These are phyloP conservation scores for Avena eriantha DNA, from an alignment of 176 grass and related monocot genomes.

Conservation along the genomic window DNA sequence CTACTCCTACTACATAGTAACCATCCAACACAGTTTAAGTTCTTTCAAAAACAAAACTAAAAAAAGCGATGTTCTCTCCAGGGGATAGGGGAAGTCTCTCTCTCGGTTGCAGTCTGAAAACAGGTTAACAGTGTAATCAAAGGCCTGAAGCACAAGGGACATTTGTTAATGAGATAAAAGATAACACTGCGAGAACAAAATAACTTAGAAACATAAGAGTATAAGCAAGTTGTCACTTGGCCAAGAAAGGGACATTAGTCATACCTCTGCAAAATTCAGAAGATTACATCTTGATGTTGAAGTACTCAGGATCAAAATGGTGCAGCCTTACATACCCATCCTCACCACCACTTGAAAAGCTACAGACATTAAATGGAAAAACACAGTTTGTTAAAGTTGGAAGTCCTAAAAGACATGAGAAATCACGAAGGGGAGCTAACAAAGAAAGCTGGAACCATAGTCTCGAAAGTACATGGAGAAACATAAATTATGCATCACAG, in stretches of 20 bases:
- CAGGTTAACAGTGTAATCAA: not conserved
- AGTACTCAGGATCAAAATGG: slow-evolving; percentile 90
- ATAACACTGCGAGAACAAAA: not conserved
- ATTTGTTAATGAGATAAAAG: not conserved
- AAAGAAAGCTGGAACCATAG: not conserved
- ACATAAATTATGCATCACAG: not conserved
- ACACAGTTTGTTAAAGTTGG: not conserved
- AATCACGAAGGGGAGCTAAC: not conserved
- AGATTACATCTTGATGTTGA: slow-evolving; percentile 72
- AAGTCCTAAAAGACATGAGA: not conserved
- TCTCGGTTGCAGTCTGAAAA: slow-evolving; percentile 3
- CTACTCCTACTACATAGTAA: not conserved
- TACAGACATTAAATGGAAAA: slow-evolving; percentile 28
- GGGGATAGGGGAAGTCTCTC: not conserved
- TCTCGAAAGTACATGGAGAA: not conserved
- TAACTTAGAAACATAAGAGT: too few relatives aligned
- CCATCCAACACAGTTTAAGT: not conserved
- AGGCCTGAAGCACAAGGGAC: not conserved
- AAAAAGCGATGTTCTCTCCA: not conserved
- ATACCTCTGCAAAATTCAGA: not conserved
- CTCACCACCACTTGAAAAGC: slow-evolving; percentile 89
- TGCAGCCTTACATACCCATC: slow-evolving; percentile 95
- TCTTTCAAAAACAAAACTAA: not conserved
- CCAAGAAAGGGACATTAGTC: not conserved
- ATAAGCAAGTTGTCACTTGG: not conserved